Evolutionary conservation across 805 yeast genomes (phyloP), one percentile per base, ranked within the genome.

Genomic region (Wickerhamiella nectarea): DNA sequence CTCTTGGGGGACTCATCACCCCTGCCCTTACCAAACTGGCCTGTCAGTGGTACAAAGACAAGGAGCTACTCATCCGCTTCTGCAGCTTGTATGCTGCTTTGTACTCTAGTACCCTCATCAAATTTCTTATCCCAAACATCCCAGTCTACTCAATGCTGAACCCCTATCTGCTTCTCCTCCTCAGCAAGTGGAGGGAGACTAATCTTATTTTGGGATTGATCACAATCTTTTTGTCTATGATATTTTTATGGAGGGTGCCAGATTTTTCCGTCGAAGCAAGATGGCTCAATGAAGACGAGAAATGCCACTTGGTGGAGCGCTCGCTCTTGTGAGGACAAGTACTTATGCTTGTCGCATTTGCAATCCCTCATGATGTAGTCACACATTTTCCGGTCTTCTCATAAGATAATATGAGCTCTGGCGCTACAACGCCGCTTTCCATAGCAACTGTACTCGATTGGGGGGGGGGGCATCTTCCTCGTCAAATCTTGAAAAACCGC

Each of bases 21-120:
- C 81, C 83, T 3, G 70, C 76, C 3, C 72, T 72, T 58, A 70
- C 74, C 26, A 62, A 73, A 22, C 55, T 76, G 36, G 76, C 79
- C 3, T 57, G 73, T 21, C 77, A 74, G 56, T 77, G 76, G 71
- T 77, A 74, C 67, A 69, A 63, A 47, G 50, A 59, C 15, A 48
- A 51, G 29, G 63, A 62, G 48, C 74, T 75, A 38, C 78, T 78
- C 15, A 36, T 48, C 18, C 56, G 74, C 39, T 55, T 64, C 1
- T 58, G 67, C 19, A 47, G 64, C 21, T 71, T 73, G 70, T 63
- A 68, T 45, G 64, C 65, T 3, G 51, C 50, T 34, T 57, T 67
- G 24, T 73, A 74, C 5, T 50, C 66, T 18, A 75, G 75, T 12
- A 54, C 65, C 3, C 52, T 71, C 2, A 24, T 69, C 6, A 75